Base-by-base conservation (phyloP, 2,329 filamentous ascomycete genomes). In the Cadophora sp. region DNA sequence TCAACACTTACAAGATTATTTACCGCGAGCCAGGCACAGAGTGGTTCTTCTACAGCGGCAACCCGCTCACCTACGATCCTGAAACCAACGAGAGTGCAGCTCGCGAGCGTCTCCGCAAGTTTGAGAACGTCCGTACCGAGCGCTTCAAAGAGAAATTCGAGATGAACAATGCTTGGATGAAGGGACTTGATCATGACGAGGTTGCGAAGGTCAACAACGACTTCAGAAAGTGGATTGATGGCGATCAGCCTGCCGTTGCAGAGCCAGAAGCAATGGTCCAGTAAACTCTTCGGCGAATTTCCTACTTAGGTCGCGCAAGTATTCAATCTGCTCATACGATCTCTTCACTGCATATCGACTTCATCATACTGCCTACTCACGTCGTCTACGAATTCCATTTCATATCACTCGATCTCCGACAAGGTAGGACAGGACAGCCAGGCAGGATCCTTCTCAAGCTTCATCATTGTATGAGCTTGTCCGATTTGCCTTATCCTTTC, bases 1-100 rank as follows among this genome's bases (percentile, higher is more conserved):
- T 93, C 16, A 92, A 91, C 79, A 92, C 88, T 65, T 93, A 91
- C 77, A 92, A 92, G 80, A 91, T 95, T 76, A 83, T 92, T n/a
- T 94, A 91, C 82, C 89, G 89, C 66, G 87, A 90, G 1, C 85
- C 85, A 34, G 92, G 90, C 24, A 85, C 85, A 7, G 92, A 94
- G 75, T 92, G 86, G 80, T 92, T 87, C 70, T 80, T 92, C 77
- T 93, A 90, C 79, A 81, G 81, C 9, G 74, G 78, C 24, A 78
- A 75, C 43, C 66, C 73, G 46, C 65, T 76, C 63, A 80, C 78
- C 71, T 78, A 79, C 50, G 80, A 80, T 73, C 79, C 79, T 4
- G 75, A 79, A 1, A 71, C 70, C n/a, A 68, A 68, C 60, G 71
- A 69, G 19, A 72, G 71, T 73, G 76, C 71, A 56, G 72, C 74